phyloP scores from a whole-genome alignment of 148 eudicot genomes.

The Rhododendron simsii region DNA sequence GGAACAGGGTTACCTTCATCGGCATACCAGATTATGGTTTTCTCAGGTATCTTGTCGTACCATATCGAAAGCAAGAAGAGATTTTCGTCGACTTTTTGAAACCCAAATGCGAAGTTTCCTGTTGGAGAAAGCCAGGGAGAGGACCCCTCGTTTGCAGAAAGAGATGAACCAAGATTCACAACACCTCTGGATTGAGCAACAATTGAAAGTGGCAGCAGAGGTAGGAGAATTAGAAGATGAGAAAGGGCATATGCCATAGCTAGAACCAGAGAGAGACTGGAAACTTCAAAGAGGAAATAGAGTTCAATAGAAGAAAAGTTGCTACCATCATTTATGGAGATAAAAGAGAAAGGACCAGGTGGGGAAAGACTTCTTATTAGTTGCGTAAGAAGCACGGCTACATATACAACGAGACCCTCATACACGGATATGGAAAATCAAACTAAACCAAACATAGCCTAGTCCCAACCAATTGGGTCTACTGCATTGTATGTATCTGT shows the following conservation, averaged over 20 bases:
- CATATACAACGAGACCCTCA: not conserved
- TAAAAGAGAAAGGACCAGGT: not conserved
- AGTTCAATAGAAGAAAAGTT: not conserved
- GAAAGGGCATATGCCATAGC: not conserved
- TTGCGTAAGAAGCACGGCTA: not conserved
- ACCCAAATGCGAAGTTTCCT: not conserved
- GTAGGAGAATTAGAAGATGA: not conserved
- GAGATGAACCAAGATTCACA: not conserved
- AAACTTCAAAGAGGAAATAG: not conserved
- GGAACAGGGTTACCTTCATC: not conserved
- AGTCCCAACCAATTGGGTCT: not conserved
- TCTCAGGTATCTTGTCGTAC: constrained; percentile 2
- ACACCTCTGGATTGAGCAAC: not conserved
- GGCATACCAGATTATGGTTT: constrained; percentile 1
- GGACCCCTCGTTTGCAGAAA: not conserved
- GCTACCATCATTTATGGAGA: not conserved
- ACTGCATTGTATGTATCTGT: not conserved
- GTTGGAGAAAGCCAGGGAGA: not conserved
- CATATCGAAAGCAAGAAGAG: not conserved
- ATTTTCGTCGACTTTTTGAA: not conserved
- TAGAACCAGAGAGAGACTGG: not conserved
- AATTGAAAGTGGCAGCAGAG: not conserved
- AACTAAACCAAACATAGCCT: not conserved
- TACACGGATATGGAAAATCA: not conserved
- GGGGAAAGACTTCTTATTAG: not conserved